Conservation (phyloP, 176 grass and related monocot genomes). For the Elaeis guineensis region DNA sequence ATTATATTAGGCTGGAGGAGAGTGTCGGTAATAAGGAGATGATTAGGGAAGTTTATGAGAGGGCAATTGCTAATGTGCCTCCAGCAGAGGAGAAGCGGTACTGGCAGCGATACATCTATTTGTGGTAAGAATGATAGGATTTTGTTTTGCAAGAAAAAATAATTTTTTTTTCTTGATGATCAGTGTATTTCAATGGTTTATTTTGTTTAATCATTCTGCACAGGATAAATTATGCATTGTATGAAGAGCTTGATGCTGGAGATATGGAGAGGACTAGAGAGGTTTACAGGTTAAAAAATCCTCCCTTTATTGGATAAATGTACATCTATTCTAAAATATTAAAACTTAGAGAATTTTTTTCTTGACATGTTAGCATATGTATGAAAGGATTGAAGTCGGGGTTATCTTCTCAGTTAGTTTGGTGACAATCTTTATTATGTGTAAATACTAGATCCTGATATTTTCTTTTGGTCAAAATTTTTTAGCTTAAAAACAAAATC, state of each 20-base stretch:
- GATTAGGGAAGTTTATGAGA: constrained; percentile 70
- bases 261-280: constrained; percentile 55
- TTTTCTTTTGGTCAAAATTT: too few species aligned
- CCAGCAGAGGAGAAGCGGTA: constrained; percentile 81
- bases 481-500: too few species aligned
- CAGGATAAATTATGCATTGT: constrained; percentile 88
- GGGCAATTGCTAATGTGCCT: constrained; percentile 69
- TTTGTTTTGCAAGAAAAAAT: too few species aligned
- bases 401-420: too few species aligned
- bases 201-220: too few species aligned
- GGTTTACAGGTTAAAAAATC: constrained; percentile 39
- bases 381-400: too few species aligned
- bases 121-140: background rate
- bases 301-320: too few species aligned
- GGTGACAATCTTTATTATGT: too few species aligned
- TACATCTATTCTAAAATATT: too few species aligned
- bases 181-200: too few species aligned
- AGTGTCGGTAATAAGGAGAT: constrained; percentile 53
- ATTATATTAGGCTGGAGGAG: constrained; percentile 78
- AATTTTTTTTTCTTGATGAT: too few species aligned
- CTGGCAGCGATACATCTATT: constrained; percentile 77
- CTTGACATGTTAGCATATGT: background rate
- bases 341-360: background rate
- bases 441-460: too few species aligned
- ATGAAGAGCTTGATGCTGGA: constrained; percentile 69